Evolutionary conservation across 768 basidiomycete genomes (phyloP).

Genomic region (Gelatoporia subvermispora): DNA sequence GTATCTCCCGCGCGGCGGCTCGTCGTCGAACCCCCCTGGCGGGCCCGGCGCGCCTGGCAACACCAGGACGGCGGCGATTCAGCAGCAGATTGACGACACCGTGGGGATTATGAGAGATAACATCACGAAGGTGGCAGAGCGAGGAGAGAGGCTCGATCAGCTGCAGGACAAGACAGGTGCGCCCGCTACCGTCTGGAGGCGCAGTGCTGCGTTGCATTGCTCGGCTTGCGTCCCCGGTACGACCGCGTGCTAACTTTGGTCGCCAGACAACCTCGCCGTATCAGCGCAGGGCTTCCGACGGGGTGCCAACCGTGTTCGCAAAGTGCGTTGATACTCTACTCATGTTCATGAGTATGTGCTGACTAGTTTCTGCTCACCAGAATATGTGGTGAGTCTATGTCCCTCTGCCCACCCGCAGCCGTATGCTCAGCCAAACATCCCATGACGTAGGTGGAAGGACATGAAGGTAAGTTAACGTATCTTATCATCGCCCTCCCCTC

Average conservation of each 20-base stretch:
- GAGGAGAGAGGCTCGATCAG: slow-evolving; percentile 90
- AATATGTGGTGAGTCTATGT: slow-evolving; percentile 79
- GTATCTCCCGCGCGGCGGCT: slow-evolving; percentile 85
- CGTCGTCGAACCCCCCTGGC: slow-evolving; percentile 47
- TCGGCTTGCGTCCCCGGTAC: not conserved
- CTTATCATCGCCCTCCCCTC: not conserved
- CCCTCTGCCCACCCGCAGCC: slow-evolving; percentile 1
- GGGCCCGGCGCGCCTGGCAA: slow-evolving; percentile 52
- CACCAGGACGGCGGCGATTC: slow-evolving; percentile 90
- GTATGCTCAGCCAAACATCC: not conserved
- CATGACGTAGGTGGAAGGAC: slow-evolving; percentile 80
- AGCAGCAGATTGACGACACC: slow-evolving; percentile 95
- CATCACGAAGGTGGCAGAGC: slow-evolving; percentile 91
- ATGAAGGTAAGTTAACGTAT: slow-evolving; percentile 68
- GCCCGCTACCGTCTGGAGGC: no score
- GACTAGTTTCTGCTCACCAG: slow-evolving; percentile 29
- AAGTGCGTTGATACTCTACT: slow-evolving; percentile 51
- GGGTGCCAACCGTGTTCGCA: slow-evolving; percentile 95
- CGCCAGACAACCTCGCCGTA: slow-evolving; percentile 87
- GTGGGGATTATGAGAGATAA: slow-evolving; percentile 98
- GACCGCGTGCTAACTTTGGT: slow-evolving; percentile 2
- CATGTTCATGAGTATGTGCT: not conserved
- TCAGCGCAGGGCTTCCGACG: slow-evolving; percentile 99
- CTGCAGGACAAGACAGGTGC: slow-evolving; percentile 97
- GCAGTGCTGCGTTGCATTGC: no score